phyloP scores from a whole-genome alignment of 306 rosid species.

The Myrica gale region DNA sequence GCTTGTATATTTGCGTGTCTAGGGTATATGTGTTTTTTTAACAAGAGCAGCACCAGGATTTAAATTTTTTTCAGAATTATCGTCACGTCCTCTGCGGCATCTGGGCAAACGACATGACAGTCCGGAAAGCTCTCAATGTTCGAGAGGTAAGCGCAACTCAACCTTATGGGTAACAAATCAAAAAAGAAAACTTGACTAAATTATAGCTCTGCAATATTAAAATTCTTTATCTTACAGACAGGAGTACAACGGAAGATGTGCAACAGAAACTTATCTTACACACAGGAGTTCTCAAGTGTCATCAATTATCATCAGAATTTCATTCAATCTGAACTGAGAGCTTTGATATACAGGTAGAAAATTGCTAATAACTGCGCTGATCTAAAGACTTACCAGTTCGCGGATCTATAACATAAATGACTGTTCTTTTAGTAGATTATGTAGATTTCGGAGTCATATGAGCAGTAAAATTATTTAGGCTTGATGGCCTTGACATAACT shows the following conservation, averaged over 20 bases:
- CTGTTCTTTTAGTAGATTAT: no score
- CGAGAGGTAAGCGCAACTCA: not conserved
- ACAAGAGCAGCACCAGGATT: not conserved
- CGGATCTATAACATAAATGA: not conserved
- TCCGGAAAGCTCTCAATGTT: constrained; percentile 7
- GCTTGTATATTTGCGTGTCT: no score
- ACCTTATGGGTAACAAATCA: no score
- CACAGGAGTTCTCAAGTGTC: constrained; percentile 17
- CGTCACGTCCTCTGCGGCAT: constrained; percentile 2
- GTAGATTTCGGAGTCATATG: no score
- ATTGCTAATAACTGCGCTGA: not conserved
- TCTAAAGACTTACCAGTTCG: not conserved
- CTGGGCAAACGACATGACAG: constrained; percentile 15
- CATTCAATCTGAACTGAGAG: constrained; percentile 1
- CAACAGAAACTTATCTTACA: constrained; percentile 14
- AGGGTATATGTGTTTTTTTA: no score
- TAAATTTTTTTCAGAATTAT: not conserved
- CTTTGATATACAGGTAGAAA: constrained; percentile 10
- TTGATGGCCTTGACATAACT: not conserved
- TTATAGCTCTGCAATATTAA: not conserved
- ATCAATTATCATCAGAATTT: constrained; percentile 8
- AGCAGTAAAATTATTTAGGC: not conserved
- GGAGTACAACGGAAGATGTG: no score
- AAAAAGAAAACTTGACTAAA: not conserved
- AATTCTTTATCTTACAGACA: no score